Percentiles rank a stretch among this genome's conserved stretches.
Conservation (phyloP, 495 filamentous ascomycete genomes). For the Parmelia sp. region DNA sequence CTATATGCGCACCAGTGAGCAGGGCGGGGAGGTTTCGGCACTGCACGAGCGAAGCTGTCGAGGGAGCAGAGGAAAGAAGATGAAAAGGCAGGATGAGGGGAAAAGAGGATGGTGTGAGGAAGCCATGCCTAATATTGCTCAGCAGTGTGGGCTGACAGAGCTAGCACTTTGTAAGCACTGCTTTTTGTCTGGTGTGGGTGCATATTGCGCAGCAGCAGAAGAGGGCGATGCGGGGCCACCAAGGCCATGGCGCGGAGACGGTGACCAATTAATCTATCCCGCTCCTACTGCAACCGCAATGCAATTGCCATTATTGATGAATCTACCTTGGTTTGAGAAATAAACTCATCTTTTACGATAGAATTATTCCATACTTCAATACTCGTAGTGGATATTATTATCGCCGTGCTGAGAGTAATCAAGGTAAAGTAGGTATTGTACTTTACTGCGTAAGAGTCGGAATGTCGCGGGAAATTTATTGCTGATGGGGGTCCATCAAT, state of each 20-base stretch:
- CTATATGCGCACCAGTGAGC: constrained; percentile 6
- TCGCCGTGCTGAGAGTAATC: too few relatives aligned
- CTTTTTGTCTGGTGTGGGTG: neutral
- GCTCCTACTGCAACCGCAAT: neutral
- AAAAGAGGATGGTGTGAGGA: constrained; percentile 3
- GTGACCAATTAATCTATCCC: neutral
- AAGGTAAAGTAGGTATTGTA: too few relatives aligned
- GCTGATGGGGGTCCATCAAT: too few relatives aligned
- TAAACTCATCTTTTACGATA: neutral
- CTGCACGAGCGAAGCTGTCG: neutral
- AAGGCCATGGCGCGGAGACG: neutral
- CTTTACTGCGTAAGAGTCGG: too few relatives aligned
- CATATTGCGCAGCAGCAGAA: constrained; percentile 1
- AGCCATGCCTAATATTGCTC: neutral
- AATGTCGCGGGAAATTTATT: too few relatives aligned
- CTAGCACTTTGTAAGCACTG: neutral
- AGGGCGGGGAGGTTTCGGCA: neutral
- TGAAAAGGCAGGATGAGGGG: neutral
- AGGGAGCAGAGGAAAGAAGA: neutral
- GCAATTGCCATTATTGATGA: too few relatives aligned
- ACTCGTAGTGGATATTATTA: too few relatives aligned
- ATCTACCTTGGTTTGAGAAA: too few relatives aligned
- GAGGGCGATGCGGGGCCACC: constrained; percentile 3
- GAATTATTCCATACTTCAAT: too few relatives aligned
- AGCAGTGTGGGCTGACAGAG: neutral